Evolutionary conservation across 306 rosid species (phyloP).

Genomic region (Chamaecrista fasciculata): DNA sequence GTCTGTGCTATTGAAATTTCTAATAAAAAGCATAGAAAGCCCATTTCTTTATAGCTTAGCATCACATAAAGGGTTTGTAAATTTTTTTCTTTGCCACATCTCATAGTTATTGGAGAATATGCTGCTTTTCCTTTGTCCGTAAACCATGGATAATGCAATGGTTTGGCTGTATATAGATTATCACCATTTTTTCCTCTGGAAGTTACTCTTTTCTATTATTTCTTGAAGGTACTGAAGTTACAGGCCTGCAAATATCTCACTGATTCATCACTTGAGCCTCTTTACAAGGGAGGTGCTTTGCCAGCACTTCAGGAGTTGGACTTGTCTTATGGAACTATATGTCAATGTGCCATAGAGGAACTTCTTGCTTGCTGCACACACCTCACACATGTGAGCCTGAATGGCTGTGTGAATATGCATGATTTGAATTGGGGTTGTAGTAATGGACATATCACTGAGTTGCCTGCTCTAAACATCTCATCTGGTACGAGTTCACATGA

Average conservation of each 20-base stretch:
- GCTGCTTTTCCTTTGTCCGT: constrained; percentile 3
- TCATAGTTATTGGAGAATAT: too few relatives aligned
- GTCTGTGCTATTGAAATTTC: background rate
- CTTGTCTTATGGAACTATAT: constrained; percentile 85
- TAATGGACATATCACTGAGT: constrained; percentile 35
- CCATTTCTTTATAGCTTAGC: too few relatives aligned
- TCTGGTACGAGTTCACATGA: constrained; percentile 41
- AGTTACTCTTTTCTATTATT: background rate
- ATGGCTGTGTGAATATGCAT: constrained; percentile 96
- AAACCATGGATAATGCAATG: background rate
- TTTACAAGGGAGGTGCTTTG: constrained; percentile 86
- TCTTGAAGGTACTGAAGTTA: constrained; percentile 79
- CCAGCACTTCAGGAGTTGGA: constrained; percentile 94
- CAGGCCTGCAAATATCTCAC: constrained; percentile 94
- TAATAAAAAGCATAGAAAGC: too few relatives aligned
- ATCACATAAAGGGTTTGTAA: too few relatives aligned
- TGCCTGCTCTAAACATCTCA: constrained; percentile 33
- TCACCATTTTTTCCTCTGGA: constrained; percentile 6
- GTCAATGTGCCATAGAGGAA: constrained; percentile 95
- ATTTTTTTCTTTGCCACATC: too few relatives aligned
- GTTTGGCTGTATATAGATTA: background rate
- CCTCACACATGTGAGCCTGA: constrained; percentile 92
- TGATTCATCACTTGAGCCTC: constrained; percentile 89
- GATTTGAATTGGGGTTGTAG: constrained; percentile 86
- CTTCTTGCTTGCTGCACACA: constrained; percentile 90